Conservation (phyloP, 2,329 filamentous ascomycete species). For the Fusarium sp. region DNA sequence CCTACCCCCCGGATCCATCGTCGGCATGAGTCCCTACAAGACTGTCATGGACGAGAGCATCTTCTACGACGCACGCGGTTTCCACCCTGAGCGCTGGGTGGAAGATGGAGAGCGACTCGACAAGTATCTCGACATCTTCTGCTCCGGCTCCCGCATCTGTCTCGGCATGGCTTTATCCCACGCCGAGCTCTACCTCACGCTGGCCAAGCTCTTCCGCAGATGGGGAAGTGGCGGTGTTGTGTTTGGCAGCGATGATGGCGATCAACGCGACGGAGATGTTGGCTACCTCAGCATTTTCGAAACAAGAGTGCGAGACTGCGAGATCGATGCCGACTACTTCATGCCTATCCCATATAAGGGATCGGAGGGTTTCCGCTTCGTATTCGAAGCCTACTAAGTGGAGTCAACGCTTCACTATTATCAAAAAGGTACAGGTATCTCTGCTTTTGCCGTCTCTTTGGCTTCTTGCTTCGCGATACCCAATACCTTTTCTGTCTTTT, state of each 20-base stretch:
- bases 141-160: conserved; percentile 54
- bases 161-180: conserved; percentile 56
- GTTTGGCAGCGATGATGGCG: conserved; percentile 50
- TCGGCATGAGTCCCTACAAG: conserved; percentile 57
- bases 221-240: conserved; percentile 55
- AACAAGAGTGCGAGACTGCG: conserved; percentile 53
- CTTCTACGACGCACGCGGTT: conserved; percentile 52
- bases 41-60: conserved; percentile 53
- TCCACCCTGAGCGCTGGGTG: conserved; percentile 56
- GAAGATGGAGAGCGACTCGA: conserved; percentile 52
- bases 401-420: conserved; percentile 22
- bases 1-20: conserved; percentile 53
- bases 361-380: conserved; percentile 53
- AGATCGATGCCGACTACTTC: conserved; percentile 57
- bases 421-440: conserved; percentile 25
- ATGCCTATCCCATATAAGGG: conserved; percentile 57
- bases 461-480: conserved; percentile 33
- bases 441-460: conserved; percentile 19
- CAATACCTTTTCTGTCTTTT: conserved; percentile 19
- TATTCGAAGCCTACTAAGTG: conserved; percentile 49
- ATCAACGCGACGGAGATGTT: conserved; percentile 52
- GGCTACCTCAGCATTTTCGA: conserved; percentile 55
- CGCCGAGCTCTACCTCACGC: conserved; percentile 56
- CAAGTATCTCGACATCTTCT: conserved; percentile 54
- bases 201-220: conserved; percentile 56